Base-by-base conservation (phyloP, 495 filamentous ascomycete genomes). In the Lineolata rhizophorae region DNA sequence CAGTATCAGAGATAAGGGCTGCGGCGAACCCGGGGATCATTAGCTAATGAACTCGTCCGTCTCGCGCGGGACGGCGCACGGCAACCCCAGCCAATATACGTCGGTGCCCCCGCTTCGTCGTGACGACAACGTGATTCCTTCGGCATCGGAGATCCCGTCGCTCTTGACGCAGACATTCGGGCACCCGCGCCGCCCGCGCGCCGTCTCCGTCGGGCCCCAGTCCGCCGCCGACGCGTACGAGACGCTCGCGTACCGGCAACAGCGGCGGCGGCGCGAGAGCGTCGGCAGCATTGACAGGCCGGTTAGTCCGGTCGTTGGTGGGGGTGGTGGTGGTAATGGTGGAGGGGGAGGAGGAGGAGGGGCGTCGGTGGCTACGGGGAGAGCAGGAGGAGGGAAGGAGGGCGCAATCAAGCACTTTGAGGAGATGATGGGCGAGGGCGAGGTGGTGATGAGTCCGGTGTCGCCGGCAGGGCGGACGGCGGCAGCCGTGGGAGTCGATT, bases 171-270 rank as follows among this genome's bases (percentile, higher is more conserved):
- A 17, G 8, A 80, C 67, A 4, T 73, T 97, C 12, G 67, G 80
- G 11, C 73, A 87, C 41, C 80, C 80, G 0, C 60, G 76, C 36
- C 60, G 77, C 36, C 65, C 65, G 34, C 65, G 87, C n/a, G 70
- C 79, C 22, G 69, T 94, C 15, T 92, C 82, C 15, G 64, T 97
- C 20, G 87, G 87, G 0, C 87, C 87, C 4, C 87, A 95, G 53
- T 93, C 83, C 17, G 80, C 76, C 35, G 87, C 87, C 2, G 87
- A 97, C 50, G 87, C 84, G 4, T 93, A 93, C 46, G 87, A 97
- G 55, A 82, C 80, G 12, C 56, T 95, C 14, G 87, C 87, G n/a
- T 92, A 85, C 44, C 68, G 84, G 2, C 79, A 90, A 48, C 70
- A 80, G 42, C 66, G 65, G 39, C 61, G 83, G 41, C 60, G 78